These are phyloP conservation scores for Chlamydomonas incerta DNA, from an alignment of 139 green algal genomes.

Conservation along the genomic window DNA sequence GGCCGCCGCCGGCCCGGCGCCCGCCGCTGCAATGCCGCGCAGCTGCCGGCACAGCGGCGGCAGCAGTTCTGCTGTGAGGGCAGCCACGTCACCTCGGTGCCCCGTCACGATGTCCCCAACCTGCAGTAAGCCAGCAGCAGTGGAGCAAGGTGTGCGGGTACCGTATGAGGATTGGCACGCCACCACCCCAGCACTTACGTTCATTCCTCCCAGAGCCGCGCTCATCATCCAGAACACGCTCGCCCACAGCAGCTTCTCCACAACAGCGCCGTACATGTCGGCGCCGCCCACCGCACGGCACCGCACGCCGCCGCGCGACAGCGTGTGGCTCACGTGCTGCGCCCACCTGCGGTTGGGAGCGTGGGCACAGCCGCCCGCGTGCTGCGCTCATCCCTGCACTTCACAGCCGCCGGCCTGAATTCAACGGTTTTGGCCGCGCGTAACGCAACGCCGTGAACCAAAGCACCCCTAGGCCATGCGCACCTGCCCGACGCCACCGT, in stretches of 20 bases:
- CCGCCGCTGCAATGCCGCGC: neutral
- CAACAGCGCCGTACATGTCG: slow-evolving; percentile 19
- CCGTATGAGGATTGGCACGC: too few relatives aligned
- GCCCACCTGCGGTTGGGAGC: slow-evolving; percentile 7
- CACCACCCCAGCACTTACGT: slow-evolving; percentile 14
- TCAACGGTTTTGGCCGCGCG: too few relatives aligned
- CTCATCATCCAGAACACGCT: slow-evolving; percentile 69
- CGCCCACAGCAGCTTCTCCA: slow-evolving; percentile 62
- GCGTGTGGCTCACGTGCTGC: neutral
- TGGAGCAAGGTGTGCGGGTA: too few relatives aligned
- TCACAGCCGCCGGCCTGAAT: too few relatives aligned
- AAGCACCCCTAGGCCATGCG: too few relatives aligned
- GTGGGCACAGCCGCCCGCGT: too few relatives aligned
- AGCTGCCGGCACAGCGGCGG: slow-evolving; percentile 31
- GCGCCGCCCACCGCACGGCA: slow-evolving; percentile 26
- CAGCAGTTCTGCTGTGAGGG: slow-evolving; percentile 56
- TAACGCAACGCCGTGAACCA: too few relatives aligned
- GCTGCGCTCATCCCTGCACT: too few relatives aligned
- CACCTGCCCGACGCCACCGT: slow-evolving; percentile 41
- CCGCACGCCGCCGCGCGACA: slow-evolving; percentile 35
- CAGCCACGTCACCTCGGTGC: slow-evolving; percentile 24
- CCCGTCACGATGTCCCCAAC: slow-evolving; percentile 49
- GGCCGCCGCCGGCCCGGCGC: neutral
- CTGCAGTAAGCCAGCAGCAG: neutral
- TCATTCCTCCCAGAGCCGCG: slow-evolving; percentile 39